phyloP scores from a whole-genome alignment of 1,284 basidiomycete species.

The Ustilago curta region DNA sequence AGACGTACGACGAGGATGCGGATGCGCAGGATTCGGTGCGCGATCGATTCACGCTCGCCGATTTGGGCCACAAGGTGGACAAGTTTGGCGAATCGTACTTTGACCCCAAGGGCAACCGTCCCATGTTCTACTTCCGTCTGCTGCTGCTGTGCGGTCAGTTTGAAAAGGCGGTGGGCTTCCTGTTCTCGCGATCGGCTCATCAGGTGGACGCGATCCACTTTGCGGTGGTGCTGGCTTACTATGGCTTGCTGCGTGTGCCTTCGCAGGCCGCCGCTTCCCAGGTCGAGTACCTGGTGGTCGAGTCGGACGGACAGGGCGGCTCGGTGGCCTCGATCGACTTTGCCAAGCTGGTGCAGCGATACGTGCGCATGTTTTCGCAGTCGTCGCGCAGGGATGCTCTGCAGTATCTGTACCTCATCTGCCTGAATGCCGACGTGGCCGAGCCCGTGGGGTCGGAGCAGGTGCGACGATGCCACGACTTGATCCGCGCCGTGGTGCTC shows the following conservation, averaged over 20 bases:
- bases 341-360: constrained; percentile 88
- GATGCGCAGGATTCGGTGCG: constrained; percentile 58
- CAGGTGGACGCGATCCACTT: constrained; percentile 96
- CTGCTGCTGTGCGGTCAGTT: constrained; percentile 93
- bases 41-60: constrained; percentile 78
- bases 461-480: constrained; percentile 84
- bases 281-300: constrained; percentile 52
- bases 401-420: constrained; percentile 93
- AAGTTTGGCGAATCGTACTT: constrained; percentile 86
- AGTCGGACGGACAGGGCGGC: constrained; percentile 33
- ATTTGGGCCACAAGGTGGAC: constrained; percentile 82
- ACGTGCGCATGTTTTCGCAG: constrained; percentile 89
- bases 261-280: constrained; percentile 82
- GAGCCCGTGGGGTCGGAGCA: constrained; percentile 80
- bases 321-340: constrained; percentile 75
- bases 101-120: constrained; percentile 79
- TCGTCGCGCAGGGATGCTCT: constrained; percentile 92
- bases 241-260: constrained; percentile 88
- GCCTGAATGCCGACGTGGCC: constrained; percentile 78
- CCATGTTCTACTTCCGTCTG: constrained; percentile 85
- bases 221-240: constrained; percentile 90
- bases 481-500: constrained; percentile 87
- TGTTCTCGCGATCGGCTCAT: constrained; percentile 88
- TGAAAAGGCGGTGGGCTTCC: constrained; percentile 88
- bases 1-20: constrained; percentile 64